Percentiles rank a stretch among this genome's conserved stretches.
These are phyloP conservation scores for Xylaria hypoxylon DNA, from an alignment of 2,329 filamentous ascomycete genomes.

Conservation along the genomic window DNA sequence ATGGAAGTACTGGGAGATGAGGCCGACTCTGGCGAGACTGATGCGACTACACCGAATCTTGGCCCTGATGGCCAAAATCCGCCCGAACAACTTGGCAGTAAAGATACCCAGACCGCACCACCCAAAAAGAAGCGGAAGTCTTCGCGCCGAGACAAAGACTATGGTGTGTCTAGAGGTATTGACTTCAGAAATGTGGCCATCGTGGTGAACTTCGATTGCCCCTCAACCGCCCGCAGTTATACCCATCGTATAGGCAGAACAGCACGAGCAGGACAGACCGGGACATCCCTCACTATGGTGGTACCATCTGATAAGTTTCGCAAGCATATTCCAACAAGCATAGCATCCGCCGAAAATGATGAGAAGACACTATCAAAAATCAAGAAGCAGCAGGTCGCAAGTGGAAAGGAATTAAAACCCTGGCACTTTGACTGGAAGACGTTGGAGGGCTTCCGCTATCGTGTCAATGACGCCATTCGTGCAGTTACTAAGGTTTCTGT, in stretches of 20 bases:
- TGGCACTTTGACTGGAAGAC: conserved; percentile 96
- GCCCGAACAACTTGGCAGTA: conserved; percentile 49
- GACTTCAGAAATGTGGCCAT: conserved; percentile 96
- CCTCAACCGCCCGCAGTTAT: conserved; percentile 88
- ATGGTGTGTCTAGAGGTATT: conserved; percentile 93
- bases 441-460: conserved; percentile 93
- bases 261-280: conserved; percentile 87
- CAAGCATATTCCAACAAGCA: conserved; percentile 88
- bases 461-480: conserved; percentile 90
- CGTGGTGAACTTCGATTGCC: conserved; percentile 97
- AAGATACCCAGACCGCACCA: conserved; percentile 46
- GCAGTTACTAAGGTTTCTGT: conserved; percentile 91
- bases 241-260: conserved; percentile 97
- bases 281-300: conserved; percentile 96
- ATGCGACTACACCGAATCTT: conserved; percentile 49
- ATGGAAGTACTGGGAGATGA: conserved; percentile 82
- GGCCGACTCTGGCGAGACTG: conserved; percentile 54
- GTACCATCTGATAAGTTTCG: conserved; percentile 83
- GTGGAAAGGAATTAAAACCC: conserved; percentile 83
- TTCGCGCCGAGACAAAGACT: conserved; percentile 81
- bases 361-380: conserved; percentile 87
- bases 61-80: conserved; percentile 61
- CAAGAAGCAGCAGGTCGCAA: conserved; percentile 79
- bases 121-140: conserved; percentile 74
- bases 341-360: conserved; percentile 81